Percentiles rank a stretch among this genome's conserved stretches.
Evolutionary conservation across 805 yeast genomes (phyloP).

Genomic region (Citeromyces nyonsensis): DNA sequence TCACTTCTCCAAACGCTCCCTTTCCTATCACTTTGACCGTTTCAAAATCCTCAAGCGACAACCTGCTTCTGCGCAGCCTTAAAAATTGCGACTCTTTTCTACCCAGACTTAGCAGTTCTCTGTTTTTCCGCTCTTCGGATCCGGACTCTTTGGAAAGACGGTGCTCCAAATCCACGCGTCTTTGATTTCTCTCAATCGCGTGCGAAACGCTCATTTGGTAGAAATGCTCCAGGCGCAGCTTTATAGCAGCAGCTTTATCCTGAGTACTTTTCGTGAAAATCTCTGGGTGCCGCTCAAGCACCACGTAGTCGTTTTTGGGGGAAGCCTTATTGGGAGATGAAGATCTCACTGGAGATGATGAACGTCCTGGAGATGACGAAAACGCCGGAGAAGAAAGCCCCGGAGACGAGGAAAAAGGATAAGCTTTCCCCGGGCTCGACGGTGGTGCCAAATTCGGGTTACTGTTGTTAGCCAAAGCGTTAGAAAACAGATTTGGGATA

Average conservation of each 20-base stretch:
- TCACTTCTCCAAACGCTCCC: conserved; percentile 96
- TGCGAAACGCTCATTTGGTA: conserved; percentile 77
- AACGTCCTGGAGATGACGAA: too few species aligned
- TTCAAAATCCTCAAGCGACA: conserved; percentile 68
- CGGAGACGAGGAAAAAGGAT: too few species aligned
- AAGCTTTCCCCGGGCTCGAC: too few species aligned
- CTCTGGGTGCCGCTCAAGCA: conserved; percentile 76
- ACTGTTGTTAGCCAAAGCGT: conserved; percentile 11
- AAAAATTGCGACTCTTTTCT: conserved; percentile 79
- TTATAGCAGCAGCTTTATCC: conserved; percentile 74
- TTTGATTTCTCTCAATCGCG: conserved; percentile 91
- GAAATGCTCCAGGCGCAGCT: conserved; percentile 68
- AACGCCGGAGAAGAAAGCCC: too few species aligned
- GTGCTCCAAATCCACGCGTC: conserved; percentile 76
- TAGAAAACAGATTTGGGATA: conserved; percentile 7
- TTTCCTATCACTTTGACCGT: conserved; percentile 89
- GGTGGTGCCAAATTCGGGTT: conserved; percentile 8
- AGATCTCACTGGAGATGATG: too few species aligned
- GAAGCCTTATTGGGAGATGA: too few species aligned
- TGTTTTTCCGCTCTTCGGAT: conserved; percentile 72
- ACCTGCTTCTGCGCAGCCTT: conserved; percentile 70
- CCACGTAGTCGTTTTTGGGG: conserved; percentile 31
- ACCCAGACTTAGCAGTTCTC: conserved; percentile 74
- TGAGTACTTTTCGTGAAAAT: conserved; percentile 57
- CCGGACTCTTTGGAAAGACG: conserved; percentile 53